Conservation (phyloP, 2,329 filamentous ascomycete genomes). For the Apiospora sp. region DNA sequence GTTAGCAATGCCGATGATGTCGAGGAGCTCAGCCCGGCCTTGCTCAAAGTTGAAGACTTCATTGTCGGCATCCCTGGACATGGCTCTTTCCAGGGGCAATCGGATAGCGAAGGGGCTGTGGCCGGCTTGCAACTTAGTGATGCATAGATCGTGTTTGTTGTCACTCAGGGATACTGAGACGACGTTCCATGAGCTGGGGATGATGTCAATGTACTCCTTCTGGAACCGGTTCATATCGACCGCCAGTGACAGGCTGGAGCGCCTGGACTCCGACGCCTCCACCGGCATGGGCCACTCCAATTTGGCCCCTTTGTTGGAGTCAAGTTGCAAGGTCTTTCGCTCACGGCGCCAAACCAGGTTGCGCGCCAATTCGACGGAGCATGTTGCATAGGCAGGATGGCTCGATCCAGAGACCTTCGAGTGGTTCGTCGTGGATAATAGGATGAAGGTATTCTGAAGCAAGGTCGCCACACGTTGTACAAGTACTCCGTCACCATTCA, state of each 20-base stretch:
- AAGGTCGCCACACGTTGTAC: slow-evolving; percentile 70
- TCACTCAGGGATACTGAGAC: slow-evolving; percentile 87
- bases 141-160: slow-evolving; percentile 81
- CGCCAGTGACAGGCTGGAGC: slow-evolving; percentile 54
- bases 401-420: slow-evolving; percentile 54
- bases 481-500: slow-evolving; percentile 63
- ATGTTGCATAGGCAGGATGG: slow-evolving; percentile 66
- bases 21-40: slow-evolving; percentile 79
- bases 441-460: slow-evolving; percentile 70
- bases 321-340: slow-evolving; percentile 59
- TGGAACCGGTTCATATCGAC: slow-evolving; percentile 73
- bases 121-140: slow-evolving; percentile 82
- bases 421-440: slow-evolving; percentile 68
- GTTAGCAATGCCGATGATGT: slow-evolving; percentile 85
- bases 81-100: slow-evolving; percentile 83
- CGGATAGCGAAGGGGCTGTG: slow-evolving; percentile 86
- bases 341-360: slow-evolving; percentile 74
- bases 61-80: slow-evolving; percentile 77
- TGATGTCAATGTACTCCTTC: slow-evolving; percentile 81
- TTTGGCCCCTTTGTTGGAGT: slow-evolving; percentile 44
- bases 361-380: slow-evolving; percentile 73
- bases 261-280: slow-evolving; percentile 41
- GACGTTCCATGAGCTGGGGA: slow-evolving; percentile 84
- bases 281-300: slow-evolving; percentile 47
- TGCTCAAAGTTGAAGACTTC: slow-evolving; percentile 86